phyloP scores from a whole-genome alignment of 163 green algal genomes.

The Prototheca wickerhamii region DNA sequence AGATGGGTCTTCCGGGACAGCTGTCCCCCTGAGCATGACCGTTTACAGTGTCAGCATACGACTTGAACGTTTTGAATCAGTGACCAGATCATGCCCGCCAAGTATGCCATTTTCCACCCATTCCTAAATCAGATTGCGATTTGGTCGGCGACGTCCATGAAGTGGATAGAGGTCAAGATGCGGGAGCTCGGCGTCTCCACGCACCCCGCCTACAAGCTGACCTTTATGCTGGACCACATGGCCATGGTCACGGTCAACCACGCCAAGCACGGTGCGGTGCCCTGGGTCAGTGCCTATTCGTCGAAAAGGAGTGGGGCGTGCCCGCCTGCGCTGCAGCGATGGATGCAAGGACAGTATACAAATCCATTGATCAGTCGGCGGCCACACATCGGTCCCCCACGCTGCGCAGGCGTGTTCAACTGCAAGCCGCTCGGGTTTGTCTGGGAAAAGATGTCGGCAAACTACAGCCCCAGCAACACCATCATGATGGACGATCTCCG shows the following conservation, averaged over 20 bases:
- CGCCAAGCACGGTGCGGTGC: slow-evolving; percentile 47
- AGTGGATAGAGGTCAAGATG: slow-evolving; percentile 97
- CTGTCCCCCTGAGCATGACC: no score
- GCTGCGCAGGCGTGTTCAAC: slow-evolving; percentile 71
- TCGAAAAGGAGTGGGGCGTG: neutral
- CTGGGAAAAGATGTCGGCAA: slow-evolving; percentile 73
- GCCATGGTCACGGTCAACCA: slow-evolving; percentile 75
- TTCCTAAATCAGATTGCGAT: neutral
- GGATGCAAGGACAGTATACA: neutral
- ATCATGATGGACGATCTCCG: slow-evolving; percentile 96
- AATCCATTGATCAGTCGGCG: neutral
- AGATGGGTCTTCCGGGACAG: neutral
- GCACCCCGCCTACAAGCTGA: slow-evolving; percentile 67
- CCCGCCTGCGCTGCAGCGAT: neutral
- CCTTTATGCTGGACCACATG: slow-evolving; percentile 53
- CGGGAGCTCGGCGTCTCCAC: slow-evolving; percentile 77
- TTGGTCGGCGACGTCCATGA: slow-evolving; percentile 71
- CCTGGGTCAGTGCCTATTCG: neutral
- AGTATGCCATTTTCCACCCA: neutral
- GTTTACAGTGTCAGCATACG: neutral
- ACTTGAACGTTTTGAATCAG: no score
- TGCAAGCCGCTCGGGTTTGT: slow-evolving; percentile 90
- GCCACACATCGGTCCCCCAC: neutral
- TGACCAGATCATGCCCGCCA: neutral
- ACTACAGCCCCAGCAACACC: slow-evolving; percentile 79